Percentiles rank a stretch among this genome's conserved stretches.
These are phyloP conservation scores for Podospora tetraspora DNA, from an alignment of 495 filamentous ascomycete species.

Conservation along the genomic window DNA sequence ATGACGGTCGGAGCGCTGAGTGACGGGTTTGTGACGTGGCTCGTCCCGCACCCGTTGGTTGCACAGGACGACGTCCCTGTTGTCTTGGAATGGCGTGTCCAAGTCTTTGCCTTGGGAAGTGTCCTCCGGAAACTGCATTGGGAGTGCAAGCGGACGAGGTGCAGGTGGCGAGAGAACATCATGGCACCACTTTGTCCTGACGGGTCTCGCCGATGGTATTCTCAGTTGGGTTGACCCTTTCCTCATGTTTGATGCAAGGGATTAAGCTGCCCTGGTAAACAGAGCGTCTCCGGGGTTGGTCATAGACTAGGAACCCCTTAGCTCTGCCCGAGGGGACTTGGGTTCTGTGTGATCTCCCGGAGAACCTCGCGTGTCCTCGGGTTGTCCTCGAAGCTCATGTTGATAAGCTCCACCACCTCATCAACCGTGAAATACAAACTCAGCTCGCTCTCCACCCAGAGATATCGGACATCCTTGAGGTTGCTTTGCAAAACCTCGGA, in stretches of 20 bases:
- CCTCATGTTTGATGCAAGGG: neutral
- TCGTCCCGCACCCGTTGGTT: neutral
- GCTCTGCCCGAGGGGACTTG: slow-evolving; percentile 24
- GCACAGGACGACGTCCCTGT: neutral
- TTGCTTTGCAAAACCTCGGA: slow-evolving; percentile 85
- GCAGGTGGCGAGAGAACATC: neutral
- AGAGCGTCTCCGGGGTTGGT: neutral
- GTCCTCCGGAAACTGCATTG: neutral
- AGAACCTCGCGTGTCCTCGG: slow-evolving; percentile 69
- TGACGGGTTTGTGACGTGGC: neutral
- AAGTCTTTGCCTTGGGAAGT: neutral
- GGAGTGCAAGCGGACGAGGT: neutral
- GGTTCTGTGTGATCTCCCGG: slow-evolving; percentile 62
- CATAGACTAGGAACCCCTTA: neutral
- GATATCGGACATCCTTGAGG: slow-evolving; percentile 77
- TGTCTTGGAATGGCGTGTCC: neutral
- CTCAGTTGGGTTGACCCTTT: neutral
- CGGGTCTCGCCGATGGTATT: neutral
- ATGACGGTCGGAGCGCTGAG: neutral
- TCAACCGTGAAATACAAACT: slow-evolving; percentile 75
- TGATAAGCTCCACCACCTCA: slow-evolving; percentile 83
- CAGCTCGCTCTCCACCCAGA: slow-evolving; percentile 84
- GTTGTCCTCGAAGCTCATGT: slow-evolving; percentile 86
- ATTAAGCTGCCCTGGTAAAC: neutral
- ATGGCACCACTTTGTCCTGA: neutral